Evolutionary conservation across 441 rosid genomes (phyloP).

Genomic region (Populus hybrid): DNA sequence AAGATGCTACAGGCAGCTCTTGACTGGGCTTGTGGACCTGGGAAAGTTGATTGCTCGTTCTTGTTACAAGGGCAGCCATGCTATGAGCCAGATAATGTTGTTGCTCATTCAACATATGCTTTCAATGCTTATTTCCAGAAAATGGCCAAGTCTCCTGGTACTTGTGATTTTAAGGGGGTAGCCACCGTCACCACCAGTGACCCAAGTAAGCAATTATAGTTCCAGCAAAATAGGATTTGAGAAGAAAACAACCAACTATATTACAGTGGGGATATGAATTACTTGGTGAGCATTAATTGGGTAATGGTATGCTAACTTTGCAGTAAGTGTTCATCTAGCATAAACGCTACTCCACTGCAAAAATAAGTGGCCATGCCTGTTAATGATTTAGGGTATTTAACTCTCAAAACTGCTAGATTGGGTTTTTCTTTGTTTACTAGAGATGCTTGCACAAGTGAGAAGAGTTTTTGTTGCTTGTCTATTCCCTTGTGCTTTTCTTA

Average conservation of each 20-base stretch:
- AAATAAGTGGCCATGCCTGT: not conserved
- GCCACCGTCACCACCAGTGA: slow-evolving; percentile 79
- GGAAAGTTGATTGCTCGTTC: slow-evolving; percentile 72
- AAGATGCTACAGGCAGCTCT: slow-evolving; percentile 94
- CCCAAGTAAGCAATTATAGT: slow-evolving; percentile 58
- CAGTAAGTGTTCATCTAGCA: not conserved
- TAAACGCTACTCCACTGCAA: slow-evolving; percentile 2
- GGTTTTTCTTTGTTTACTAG: not conserved
- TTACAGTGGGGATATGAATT: not conserved
- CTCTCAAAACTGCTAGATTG: not conserved
- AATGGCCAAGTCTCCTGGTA: slow-evolving; percentile 67
- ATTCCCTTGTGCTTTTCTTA: not conserved
- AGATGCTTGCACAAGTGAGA: not conserved
- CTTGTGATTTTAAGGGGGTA: slow-evolving; percentile 91
- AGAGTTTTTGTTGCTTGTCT: not conserved
- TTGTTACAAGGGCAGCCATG: slow-evolving; percentile 77
- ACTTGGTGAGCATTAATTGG: slow-evolving; percentile 2
- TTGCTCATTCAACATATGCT: slow-evolving; percentile 74
- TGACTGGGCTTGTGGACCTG: slow-evolving; percentile 99
- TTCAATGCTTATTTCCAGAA: slow-evolving; percentile 81
- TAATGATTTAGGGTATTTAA: not conserved
- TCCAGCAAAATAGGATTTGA: not conserved
- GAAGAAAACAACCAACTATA: not conserved
- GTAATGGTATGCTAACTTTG: not conserved
- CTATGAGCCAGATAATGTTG: slow-evolving; percentile 72